Conservation (phyloP, 495 filamentous ascomycete species). For the Parathielavia appendiculata region DNA sequence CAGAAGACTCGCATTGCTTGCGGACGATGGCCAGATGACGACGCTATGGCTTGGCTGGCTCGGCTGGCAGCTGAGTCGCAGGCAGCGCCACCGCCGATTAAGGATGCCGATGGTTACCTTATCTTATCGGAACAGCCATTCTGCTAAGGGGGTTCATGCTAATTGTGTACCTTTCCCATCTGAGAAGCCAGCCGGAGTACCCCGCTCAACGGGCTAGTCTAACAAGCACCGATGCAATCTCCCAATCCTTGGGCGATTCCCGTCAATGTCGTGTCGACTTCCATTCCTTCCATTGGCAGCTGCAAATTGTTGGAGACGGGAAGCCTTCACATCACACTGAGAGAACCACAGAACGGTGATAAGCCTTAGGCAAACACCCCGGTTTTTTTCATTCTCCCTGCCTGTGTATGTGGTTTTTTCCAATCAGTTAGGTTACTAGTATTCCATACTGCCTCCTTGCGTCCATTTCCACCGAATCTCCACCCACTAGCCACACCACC, state of each 20-base stretch:
- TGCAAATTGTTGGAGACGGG: neutral
- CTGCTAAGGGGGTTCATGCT: neutral
- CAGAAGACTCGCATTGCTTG: slow-evolving; percentile 5
- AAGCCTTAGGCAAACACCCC: too few relatives aligned
- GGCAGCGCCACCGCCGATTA: slow-evolving; percentile 14
- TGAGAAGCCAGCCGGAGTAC: neutral
- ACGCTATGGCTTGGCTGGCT: slow-evolving; percentile 9
- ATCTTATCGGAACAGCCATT: too few relatives aligned
- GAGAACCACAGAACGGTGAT: too few relatives aligned
- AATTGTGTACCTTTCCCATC: neutral
- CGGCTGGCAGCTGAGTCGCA: slow-evolving; percentile 7
- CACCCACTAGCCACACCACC: too few relatives aligned
- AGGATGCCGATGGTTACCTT: neutral
- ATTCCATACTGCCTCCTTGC: too few relatives aligned
- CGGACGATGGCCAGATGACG: slow-evolving; percentile 15
- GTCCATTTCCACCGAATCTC: too few relatives aligned
- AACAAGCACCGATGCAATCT: slow-evolving; percentile 2
- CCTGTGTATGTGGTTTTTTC: too few relatives aligned
- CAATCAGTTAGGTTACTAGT: too few relatives aligned
- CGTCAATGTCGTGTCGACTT: neutral
- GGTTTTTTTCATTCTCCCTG: too few relatives aligned
- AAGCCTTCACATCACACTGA: neutral
- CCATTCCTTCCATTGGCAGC: neutral
- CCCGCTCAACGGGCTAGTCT: neutral
- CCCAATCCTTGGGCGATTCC: neutral